Evolutionary conservation across 345 rosid species (phyloP).

Genomic region (Corymbia maculata): DNA sequence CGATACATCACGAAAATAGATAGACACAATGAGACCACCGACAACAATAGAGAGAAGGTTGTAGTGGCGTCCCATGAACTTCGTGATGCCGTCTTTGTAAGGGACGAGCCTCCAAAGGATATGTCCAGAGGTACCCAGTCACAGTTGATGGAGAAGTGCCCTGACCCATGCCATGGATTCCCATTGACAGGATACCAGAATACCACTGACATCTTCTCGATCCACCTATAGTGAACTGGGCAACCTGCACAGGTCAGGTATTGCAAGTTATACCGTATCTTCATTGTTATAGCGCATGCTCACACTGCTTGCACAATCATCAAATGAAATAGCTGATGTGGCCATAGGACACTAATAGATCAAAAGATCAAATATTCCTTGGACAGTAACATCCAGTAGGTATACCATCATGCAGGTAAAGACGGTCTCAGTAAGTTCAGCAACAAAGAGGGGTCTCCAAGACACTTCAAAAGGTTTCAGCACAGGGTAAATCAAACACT

Average conservation of each 20-base stretch:
- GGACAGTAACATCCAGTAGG: not conserved
- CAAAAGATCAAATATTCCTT: not conserved
- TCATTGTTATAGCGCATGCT: not conserved
- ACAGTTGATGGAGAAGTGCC: slow-evolving; percentile 78
- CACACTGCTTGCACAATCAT: not conserved
- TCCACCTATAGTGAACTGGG: slow-evolving; percentile 67
- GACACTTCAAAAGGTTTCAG: not conserved
- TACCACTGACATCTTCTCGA: slow-evolving; percentile 75
- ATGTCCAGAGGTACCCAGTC: slow-evolving; percentile 75
- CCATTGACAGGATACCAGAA: slow-evolving; percentile 89
- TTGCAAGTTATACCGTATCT: not conserved
- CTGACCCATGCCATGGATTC: slow-evolving; percentile 80
- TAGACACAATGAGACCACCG: slow-evolving; percentile 45
- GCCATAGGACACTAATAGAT: not conserved
- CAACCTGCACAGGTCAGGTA: slow-evolving; percentile 52
- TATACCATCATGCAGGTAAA: not conserved
- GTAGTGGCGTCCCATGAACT: slow-evolving; percentile 43
- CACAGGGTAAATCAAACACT: not conserved
- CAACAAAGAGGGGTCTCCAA: not conserved
- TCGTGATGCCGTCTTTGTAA: slow-evolving; percentile 10
- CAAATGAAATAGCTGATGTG: not conserved
- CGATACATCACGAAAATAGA: slow-evolving; percentile 53
- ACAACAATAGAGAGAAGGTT: slow-evolving; percentile 54
- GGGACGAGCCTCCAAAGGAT: slow-evolving; percentile 28
- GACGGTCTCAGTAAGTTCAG: not conserved